Base-by-base conservation (phyloP, 2,329 filamentous ascomycete species). In the Dothideomycetes sp. region DNA sequence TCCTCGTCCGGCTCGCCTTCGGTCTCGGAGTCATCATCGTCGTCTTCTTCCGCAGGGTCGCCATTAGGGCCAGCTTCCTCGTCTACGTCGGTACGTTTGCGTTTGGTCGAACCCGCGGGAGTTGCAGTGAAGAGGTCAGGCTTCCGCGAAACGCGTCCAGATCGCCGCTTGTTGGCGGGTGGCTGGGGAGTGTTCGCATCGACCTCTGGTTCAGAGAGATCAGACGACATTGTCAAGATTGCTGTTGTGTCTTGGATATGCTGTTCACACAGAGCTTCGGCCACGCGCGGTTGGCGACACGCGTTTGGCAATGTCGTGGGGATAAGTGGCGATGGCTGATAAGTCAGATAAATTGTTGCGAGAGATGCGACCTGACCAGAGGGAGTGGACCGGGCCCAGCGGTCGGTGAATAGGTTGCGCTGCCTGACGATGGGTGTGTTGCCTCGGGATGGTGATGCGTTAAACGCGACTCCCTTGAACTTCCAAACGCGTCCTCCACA, bases 1-100 rank as follows among this genome's bases (percentile, higher is more conserved):
- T 73, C 69, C 49, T 70, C 69, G 34, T 66, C 65, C 12, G 68
- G 59, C 41, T 58, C 59, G 16, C 42, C 46, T 17, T 51, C 42
- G 31, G 57, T 62, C 9, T 52, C 54, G 24, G 59, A 55, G 9
- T 63, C 58, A 4, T 62, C 58, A 16, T 56, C 57, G 19, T 56
- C 52, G n/a, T 50, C 50, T 11, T 56, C 47, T 4, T 51, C 46
- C 18, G 56, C 48, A 18, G 49, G 44, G n/a, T 47, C 50, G 7
- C 22, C 22, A 27, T 27, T 27, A 7, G 22, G 7, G 7, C 7
- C 12, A 7, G 12, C 22, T 12, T 27, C 22, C 4, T 58, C 56
- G n/a, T 51, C 50, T 19, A 49, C 53, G 11, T 60, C 55, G 29
- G 53, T 57, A 34, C 56, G 52, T 55, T 75, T 75, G 45, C 71